Evolutionary conservation across 2,329 filamentous ascomycete genomes (phyloP).

Genomic region (Lasiodiplodia citricola): DNA sequence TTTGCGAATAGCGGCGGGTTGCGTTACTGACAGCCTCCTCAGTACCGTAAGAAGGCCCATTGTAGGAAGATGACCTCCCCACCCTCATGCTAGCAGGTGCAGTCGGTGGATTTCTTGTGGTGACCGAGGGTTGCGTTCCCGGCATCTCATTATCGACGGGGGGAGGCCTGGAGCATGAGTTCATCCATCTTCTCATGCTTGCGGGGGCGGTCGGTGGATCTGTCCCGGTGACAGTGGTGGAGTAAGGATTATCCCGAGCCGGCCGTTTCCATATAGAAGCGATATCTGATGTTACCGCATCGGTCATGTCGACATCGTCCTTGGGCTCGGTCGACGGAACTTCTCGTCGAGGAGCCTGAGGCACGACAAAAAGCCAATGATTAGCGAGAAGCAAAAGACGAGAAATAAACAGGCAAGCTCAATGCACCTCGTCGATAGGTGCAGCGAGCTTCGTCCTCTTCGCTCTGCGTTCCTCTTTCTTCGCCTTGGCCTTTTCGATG

Average conservation of each 20-base stretch:
- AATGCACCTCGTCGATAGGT: conserved; percentile 10
- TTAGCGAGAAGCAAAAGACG: neutral
- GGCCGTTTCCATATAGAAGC: neutral
- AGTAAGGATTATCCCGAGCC: neutral
- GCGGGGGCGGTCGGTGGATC: neutral
- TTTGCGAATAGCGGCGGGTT: neutral
- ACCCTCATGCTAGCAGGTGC: neutral
- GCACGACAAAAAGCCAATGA: neutral
- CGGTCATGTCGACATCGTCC: neutral
- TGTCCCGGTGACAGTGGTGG: neutral
- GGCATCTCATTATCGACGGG: neutral
- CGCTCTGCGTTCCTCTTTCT: conserved; percentile 39
- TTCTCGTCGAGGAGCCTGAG: neutral
- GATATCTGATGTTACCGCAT: neutral
- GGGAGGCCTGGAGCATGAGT: neutral
- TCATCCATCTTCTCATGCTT: neutral
- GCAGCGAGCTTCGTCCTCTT: conserved; percentile 33
- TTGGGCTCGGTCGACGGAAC: neutral
- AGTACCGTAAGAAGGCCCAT: neutral
- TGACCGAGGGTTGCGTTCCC: neutral
- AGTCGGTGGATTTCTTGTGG: neutral
- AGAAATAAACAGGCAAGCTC: conserved; percentile 1
- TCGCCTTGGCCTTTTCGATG: conserved; percentile 43
- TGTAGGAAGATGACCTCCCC: neutral
- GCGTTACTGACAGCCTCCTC: neutral